Evolutionary conservation across 805 yeast genomes (phyloP).

Genomic region (Pichia membranifaciens): DNA sequence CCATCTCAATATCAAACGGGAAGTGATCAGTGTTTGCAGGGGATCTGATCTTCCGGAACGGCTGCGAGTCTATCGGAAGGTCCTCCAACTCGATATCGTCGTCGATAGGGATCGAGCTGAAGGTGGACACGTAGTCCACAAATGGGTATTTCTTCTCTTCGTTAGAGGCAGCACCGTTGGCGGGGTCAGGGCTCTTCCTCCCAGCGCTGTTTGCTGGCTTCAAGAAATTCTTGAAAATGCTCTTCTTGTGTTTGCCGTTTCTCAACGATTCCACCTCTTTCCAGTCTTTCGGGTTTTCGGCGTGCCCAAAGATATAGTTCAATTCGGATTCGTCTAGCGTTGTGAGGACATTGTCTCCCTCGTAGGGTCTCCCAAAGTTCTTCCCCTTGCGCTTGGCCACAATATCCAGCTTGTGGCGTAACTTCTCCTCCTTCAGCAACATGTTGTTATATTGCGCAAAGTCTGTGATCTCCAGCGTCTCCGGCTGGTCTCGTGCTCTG

Average conservation of each 20-base stretch:
- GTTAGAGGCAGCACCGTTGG: not conserved
- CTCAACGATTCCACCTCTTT: slow-evolving; percentile 5
- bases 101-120: slow-evolving; percentile 26
- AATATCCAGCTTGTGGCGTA: slow-evolving; percentile 18
- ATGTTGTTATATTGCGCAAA: slow-evolving; percentile 26
- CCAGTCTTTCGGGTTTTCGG: slow-evolving; percentile 12
- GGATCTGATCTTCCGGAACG: slow-evolving; percentile 6
- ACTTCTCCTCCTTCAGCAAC: slow-evolving; percentile 23
- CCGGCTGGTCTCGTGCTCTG: not conserved
- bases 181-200: not conserved
- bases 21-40: not conserved
- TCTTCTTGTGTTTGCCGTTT: slow-evolving; percentile 2
- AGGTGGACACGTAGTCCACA: slow-evolving; percentile 5
- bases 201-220: not conserved
- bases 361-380: not conserved
- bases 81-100: slow-evolving; percentile 25
- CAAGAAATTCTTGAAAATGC: slow-evolving; percentile 4
- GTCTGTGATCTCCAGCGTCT: slow-evolving; percentile 19
- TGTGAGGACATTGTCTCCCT: slow-evolving; percentile 12
- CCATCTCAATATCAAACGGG: slow-evolving; percentile 21
- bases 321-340: slow-evolving; percentile 22
- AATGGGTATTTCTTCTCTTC: slow-evolving; percentile 6
- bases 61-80: slow-evolving; percentile 27
- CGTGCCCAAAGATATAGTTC: slow-evolving; percentile 15
- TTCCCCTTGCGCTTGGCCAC: slow-evolving; percentile 10